phyloP scores from a whole-genome alignment of 2,329 filamentous ascomycete species.

The Alternaria angustiovoidea region DNA sequence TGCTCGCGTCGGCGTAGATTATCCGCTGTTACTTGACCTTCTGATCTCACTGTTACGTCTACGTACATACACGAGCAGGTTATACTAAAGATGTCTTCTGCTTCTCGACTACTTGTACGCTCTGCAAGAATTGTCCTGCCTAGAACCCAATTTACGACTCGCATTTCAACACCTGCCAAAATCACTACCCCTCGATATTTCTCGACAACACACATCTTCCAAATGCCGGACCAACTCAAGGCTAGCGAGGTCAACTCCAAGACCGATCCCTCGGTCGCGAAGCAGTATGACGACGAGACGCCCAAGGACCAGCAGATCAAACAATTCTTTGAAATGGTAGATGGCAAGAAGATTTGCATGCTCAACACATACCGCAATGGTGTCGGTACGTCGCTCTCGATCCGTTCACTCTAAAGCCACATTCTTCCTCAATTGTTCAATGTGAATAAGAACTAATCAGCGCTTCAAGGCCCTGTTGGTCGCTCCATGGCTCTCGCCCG shows the following conservation, averaged over 20 bases:
- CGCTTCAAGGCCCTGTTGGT: conserved; percentile 49
- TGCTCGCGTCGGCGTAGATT: conserved; percentile 1
- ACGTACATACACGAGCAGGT: conserved; percentile 8
- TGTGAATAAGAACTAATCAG: conserved; percentile 6
- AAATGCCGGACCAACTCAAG: conserved; percentile 57
- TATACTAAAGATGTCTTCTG: conserved; percentile 24
- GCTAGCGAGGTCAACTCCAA: conserved; percentile 52
- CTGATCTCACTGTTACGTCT: conserved; percentile 34
- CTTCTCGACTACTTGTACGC: conserved; percentile 27
- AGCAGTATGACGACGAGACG: conserved; percentile 58
- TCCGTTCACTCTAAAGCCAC: not conserved
- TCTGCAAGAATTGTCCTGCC: conserved; percentile 7
- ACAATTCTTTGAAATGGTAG: conserved; percentile 58
- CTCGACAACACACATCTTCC: conserved; percentile 35
- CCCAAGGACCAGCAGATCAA: conserved; percentile 57
- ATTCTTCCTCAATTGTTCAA: not conserved
- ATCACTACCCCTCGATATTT: conserved; percentile 20
- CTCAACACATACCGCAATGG: conserved; percentile 54
- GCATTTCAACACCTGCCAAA: not conserved
- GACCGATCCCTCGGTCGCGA: conserved; percentile 58
- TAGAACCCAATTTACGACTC: conserved; percentile 11
- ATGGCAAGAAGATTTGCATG: conserved; percentile 56
- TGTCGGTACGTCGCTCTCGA: conserved; percentile 41
- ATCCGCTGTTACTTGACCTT: conserved; percentile 13
- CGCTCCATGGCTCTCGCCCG: conserved; percentile 62